Base-by-base conservation (phyloP, 768 basidiomycete species). In the Lentinula boryana region DNA sequence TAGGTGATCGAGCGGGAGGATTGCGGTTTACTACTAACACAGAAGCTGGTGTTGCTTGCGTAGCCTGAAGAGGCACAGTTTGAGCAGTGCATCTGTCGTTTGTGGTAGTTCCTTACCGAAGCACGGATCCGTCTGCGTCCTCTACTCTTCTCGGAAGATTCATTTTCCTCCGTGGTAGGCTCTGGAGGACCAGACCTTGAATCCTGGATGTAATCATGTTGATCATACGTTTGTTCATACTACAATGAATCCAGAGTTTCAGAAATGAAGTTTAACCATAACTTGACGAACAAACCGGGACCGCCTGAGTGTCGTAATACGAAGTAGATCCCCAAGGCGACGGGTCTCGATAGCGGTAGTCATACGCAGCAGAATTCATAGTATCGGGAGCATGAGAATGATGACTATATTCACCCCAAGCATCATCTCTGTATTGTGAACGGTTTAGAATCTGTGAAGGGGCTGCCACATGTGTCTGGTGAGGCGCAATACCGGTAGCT, bases 1-100 rank as follows among this genome's bases (percentile, higher is more conserved):
- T 91, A 3, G 92, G 92, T 23, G 91, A 93, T 2, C 91, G 83
- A 13, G 87, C 87, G 18, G 85, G 81, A 0, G 87, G 87, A 58
- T 82, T 81, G 31, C 85, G 80, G 66, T 86, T 90, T 0, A 81
- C 76, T 7, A 91, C 89, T 35, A 91, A 74, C 15, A 83, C 78
- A 9, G 88, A 77, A 13, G 88, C 84, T 5, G 88, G 81, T 0
- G 86, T 80, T 0, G 88, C 88, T 52, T 88, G 87, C 35, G 82
- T 70, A 33, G 81, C 72, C 86, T 88, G 63, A 35, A 7, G 52
- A 60, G 49, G 4, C 49, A 23, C 23, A 31, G 21, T 36, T 21
- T 38, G 9, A 55, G 21, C 67, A 31, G 63, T 63, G 58, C 41
- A 50, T 16, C 13, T 63, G 23, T 23, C 38, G 54, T 51, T 57